Evolutionary conservation across 2,329 filamentous ascomycete genomes (phyloP).

Genomic region (Huntiella decipiens): DNA sequence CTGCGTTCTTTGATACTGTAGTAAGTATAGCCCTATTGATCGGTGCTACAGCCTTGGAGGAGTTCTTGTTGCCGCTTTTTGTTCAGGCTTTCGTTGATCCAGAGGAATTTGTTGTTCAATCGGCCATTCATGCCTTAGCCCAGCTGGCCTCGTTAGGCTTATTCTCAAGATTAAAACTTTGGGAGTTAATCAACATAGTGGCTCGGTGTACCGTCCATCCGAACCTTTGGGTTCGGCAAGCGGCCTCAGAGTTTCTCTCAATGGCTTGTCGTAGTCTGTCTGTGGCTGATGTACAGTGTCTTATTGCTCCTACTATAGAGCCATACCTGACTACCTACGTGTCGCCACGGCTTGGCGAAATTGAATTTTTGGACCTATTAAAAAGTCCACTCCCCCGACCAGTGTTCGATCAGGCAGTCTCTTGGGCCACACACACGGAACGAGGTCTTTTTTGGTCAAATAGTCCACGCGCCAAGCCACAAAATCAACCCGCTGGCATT

Average conservation of each 20-base stretch:
- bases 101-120: constrained; percentile 86
- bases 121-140: constrained; percentile 70
- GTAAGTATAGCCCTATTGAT: constrained; percentile 84
- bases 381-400: constrained; percentile 63
- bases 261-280: constrained; percentile 59
- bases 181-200: constrained; percentile 72
- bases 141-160: constrained; percentile 77
- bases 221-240: constrained; percentile 86
- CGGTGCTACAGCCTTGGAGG: constrained; percentile 73
- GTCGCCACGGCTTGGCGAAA: constrained; percentile 46
- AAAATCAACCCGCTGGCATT: constrained; percentile 32
- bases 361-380: constrained; percentile 58
- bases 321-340: constrained; percentile 65
- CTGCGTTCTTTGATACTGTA: constrained; percentile 88
- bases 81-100: constrained; percentile 81
- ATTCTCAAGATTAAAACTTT: constrained; percentile 64
- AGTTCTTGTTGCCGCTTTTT: constrained; percentile 92
- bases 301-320: constrained; percentile 59
- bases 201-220: constrained; percentile 81
- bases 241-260: constrained; percentile 66
- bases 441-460: constrained; percentile 77
- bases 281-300: constrained; percentile 63
- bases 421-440: constrained; percentile 70
- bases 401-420: constrained; percentile 67
- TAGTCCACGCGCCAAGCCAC: constrained; percentile 43